A percentile compares a stretch with the other conserved stretches of the same genome.
These are phyloP conservation scores for Ceratobasidium sp. DNA, from an alignment of 1,284 basidiomycete species.

Conservation along the genomic window DNA sequence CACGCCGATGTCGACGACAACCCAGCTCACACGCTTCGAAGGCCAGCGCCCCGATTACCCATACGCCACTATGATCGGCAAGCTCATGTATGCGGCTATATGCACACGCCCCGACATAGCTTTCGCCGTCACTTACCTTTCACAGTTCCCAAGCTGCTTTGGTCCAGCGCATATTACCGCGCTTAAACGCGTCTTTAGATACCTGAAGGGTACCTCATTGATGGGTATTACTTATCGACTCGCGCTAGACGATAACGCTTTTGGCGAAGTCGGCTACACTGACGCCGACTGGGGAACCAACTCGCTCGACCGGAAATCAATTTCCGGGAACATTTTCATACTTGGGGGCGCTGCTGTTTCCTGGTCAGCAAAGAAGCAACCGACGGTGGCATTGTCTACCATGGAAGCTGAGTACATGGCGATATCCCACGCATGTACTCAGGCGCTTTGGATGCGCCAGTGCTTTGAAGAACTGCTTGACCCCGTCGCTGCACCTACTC, in stretches of 20 bases:
- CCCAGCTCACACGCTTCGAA: constrained; percentile 4
- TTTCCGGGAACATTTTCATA: constrained; percentile 53
- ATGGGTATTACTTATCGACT: constrained; percentile 45
- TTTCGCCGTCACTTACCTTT: constrained; percentile 22
- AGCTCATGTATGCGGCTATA: constrained; percentile 46
- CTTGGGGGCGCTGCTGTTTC: constrained; percentile 54
- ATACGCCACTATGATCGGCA: constrained; percentile 31
- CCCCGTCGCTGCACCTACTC: constrained; percentile 47
- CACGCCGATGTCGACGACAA: background rate
- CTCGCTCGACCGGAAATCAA: constrained; percentile 52
- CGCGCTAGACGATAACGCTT: background rate
- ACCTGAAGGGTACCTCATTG: constrained; percentile 49
- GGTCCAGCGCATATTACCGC: constrained; percentile 48
- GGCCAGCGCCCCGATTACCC: background rate
- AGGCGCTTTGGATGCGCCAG: constrained; percentile 49
- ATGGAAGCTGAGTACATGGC: constrained; percentile 45
- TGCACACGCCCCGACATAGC: constrained; percentile 44
- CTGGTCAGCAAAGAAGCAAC: constrained; percentile 51
- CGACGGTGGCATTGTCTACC: constrained; percentile 36
- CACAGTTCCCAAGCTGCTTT: constrained; percentile 17
- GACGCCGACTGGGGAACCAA: constrained; percentile 57
- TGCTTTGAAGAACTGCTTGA: constrained; percentile 52
- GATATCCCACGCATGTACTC: constrained; percentile 11
- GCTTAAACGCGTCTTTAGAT: constrained; percentile 50
- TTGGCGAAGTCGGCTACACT: constrained; percentile 54